These are phyloP conservation scores for Didymella pinodella DNA, from an alignment of 2,329 filamentous ascomycete genomes.

Conservation along the genomic window DNA sequence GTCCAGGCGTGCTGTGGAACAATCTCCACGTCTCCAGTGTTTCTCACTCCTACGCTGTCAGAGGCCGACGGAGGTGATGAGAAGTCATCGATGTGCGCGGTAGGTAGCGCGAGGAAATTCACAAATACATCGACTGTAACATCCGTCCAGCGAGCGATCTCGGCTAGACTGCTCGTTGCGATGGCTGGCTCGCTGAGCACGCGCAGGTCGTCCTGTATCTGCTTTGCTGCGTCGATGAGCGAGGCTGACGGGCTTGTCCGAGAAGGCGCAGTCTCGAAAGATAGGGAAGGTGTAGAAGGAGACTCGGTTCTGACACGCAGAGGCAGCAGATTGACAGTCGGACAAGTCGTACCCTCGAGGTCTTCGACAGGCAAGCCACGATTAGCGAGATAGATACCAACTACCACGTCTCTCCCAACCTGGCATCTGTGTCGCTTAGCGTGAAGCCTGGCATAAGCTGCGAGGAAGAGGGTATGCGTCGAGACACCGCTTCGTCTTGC, in stretches of 20 bases:
- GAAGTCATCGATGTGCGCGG: not conserved
- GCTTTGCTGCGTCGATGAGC: conserved; percentile 62
- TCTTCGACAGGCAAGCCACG: conserved; percentile 63
- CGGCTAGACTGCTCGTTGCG: conserved; percentile 69
- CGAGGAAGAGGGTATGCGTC: conserved; percentile 78
- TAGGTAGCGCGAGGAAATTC: conserved; percentile 75
- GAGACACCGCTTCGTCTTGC: conserved; percentile 65
- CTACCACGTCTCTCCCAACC: conserved; percentile 58
- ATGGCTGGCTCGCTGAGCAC: conserved; percentile 65
- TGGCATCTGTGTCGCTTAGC: conserved; percentile 38
- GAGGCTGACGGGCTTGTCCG: conserved; percentile 18
- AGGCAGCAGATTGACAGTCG: conserved; percentile 82
- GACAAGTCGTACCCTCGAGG: conserved; percentile 35
- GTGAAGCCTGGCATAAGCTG: conserved; percentile 68
- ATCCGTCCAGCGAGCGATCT: conserved; percentile 79
- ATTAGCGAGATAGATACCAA: conserved; percentile 88
- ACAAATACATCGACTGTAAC: conserved; percentile 75
- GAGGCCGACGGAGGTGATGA: no score
- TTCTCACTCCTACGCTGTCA: conserved; percentile 18
- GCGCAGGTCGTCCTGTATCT: conserved; percentile 73
- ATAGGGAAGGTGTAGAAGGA: conserved; percentile 28
- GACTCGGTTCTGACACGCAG: conserved; percentile 60
- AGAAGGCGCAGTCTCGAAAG: no score
- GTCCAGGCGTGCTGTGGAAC: conserved; percentile 26
- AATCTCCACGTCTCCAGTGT: conserved; percentile 30